Base-by-base conservation (phyloP, 805 yeast species). In the Nakazawaea populi region DNA sequence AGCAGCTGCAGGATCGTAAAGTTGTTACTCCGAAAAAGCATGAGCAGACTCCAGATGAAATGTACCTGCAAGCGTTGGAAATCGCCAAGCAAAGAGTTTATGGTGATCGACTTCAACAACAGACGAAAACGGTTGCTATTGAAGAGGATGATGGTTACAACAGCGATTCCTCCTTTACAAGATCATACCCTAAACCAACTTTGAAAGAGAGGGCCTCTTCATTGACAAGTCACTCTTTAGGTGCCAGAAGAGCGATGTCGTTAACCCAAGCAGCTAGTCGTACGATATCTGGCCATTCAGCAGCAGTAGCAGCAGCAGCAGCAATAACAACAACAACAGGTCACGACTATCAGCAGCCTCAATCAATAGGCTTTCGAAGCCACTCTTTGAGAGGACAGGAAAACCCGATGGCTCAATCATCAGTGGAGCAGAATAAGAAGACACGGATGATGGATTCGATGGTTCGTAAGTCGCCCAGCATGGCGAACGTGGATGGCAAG, bases 41-140 rank as follows among this genome's bases (percentile, higher is more conserved):
- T 10, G 49, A 57, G 42, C 56, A 63, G 41, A 61, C 77, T 30
- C 75, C 75, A 28, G 77, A 73, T 40, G 84, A 81, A 54, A 68
- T 80, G 71, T 82, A 82, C 56, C 71, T 70, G 24, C 67, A 68
- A 55, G 87, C 87, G 0, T 68, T 75, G 54, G 76, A 75, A 55
- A 75, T 77, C 11, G 87, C 88, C 0, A 67, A 73, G 61, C 73
- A 70, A 53, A 79, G 72, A 52, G 86, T 82, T 1, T 80, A 80
- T 58, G 84, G 83, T 5, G 68, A 64, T 37, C 9, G 27, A 41
- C 44, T n/a, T 45, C 28, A 8, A 37, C 24, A 37, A 36, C 35
- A 9, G 29, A 35, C n/a, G 28, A 7, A 14, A 24, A 8, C 41
- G 6, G 31, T 6, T 4, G 10, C 28, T 9, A 8, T 10, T 24